Percentiles rank a stretch among this genome's conserved stretches.
Evolutionary conservation across 805 yeast genomes (phyloP).

Genomic region (Kuraishia capsulata): DNA sequence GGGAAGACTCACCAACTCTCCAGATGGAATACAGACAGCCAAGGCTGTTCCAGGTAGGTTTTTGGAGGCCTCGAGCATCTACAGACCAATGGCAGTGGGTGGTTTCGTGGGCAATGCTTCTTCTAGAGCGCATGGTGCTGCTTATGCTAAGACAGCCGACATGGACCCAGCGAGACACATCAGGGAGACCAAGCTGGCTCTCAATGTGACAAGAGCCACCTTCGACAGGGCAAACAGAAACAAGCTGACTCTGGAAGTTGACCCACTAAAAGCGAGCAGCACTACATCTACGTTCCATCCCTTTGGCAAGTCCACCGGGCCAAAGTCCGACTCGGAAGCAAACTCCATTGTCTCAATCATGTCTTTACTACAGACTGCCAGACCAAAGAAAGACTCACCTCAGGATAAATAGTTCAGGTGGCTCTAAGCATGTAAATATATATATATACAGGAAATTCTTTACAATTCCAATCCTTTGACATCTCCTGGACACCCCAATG

Average conservation of each 20-base stretch:
- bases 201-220: conserved; percentile 2
- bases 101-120: conserved; percentile 24
- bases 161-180: conserved; percentile 6
- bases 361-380: conserved; percentile 1
- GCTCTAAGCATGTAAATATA: background rate
- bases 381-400: background rate
- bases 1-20: conserved; percentile 62
- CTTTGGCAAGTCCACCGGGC: background rate
- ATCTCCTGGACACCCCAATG: background rate
- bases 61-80: conserved; percentile 30
- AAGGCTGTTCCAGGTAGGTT: conserved; percentile 64
- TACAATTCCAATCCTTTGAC: background rate
- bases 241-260: conserved; percentile 1
- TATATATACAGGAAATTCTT: background rate
- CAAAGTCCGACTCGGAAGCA: background rate
- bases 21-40: conserved; percentile 52
- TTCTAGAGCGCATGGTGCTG: background rate
- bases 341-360: background rate
- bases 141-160: conserved; percentile 2
- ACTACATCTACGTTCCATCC: background rate
- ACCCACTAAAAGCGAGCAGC: background rate
- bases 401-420: background rate
- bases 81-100: conserved; percentile 46
- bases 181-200: conserved; percentile 5
- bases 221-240: background rate